These are phyloP conservation scores for Linnemannia elongata DNA, from an alignment of 192 early-diverging fungal genomes.

Conservation along the genomic window DNA sequence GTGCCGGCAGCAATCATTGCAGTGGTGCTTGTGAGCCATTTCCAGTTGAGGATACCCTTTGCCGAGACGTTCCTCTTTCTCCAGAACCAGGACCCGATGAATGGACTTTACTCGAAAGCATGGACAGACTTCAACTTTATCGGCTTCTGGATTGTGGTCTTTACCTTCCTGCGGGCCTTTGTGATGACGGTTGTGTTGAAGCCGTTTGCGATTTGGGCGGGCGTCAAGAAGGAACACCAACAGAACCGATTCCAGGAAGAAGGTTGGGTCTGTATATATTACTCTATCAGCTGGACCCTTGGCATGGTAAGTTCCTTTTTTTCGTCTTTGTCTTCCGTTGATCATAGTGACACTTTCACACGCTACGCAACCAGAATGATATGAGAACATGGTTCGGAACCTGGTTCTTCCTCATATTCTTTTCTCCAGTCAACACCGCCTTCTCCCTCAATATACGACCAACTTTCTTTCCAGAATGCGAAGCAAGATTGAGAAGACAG, in stretches of 20 bases:
- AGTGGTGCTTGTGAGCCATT: slow-evolving; percentile 46
- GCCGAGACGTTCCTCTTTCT: slow-evolving; percentile 50
- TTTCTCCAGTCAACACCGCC: neutral
- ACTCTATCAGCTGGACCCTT: slow-evolving; percentile 65
- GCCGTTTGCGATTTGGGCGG: slow-evolving; percentile 53
- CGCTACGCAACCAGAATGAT: neutral
- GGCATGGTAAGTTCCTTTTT: slow-evolving; percentile 66
- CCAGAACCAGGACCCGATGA: slow-evolving; percentile 48
- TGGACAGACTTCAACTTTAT: slow-evolving; percentile 74
- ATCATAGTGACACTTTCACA: neutral
- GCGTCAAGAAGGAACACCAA: slow-evolving; percentile 52
- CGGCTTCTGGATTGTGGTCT: slow-evolving; percentile 73
- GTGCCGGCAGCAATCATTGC: slow-evolving; percentile 57
- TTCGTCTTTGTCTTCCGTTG: neutral
- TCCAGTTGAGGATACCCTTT: slow-evolving; percentile 30
- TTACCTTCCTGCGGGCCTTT: slow-evolving; percentile 71
- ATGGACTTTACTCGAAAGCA: slow-evolving; percentile 67
- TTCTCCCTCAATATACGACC: neutral
- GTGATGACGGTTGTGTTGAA: slow-evolving; percentile 65
- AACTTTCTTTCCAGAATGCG: neutral
- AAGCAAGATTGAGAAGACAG: too few relatives aligned
- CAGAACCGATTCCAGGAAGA: slow-evolving; percentile 78
- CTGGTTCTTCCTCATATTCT: neutral
- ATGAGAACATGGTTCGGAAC: neutral
- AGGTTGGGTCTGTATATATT: slow-evolving; percentile 79